Percentiles rank a stretch among this genome's conserved stretches.
Conservation (phyloP, 305 asterid species). For the Solanum hybrid region DNA sequence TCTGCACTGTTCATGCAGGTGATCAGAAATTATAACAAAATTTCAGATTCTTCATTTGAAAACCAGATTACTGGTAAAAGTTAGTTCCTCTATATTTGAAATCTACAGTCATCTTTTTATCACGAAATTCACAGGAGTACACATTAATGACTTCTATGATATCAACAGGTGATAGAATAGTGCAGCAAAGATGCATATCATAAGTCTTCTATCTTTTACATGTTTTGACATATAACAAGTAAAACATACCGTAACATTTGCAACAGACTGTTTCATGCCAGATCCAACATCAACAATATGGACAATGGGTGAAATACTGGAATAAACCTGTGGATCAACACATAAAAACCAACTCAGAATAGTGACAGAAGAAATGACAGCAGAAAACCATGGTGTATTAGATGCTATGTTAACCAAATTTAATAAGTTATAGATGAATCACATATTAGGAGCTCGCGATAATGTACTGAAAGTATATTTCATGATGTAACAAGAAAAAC, state of each 20-base stretch:
- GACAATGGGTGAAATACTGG: constrained; percentile 79
- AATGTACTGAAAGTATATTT: background rate
- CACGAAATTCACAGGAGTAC: background rate
- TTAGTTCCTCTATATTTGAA: background rate
- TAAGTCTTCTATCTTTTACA: background rate
- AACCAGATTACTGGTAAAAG: background rate
- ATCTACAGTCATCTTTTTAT: background rate
- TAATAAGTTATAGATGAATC: background rate
- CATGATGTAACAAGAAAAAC: background rate
- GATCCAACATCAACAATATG: constrained; percentile 92
- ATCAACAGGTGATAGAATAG: background rate
- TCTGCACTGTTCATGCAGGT: background rate
- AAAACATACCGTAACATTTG: constrained; percentile 73
- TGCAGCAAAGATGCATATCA: background rate
- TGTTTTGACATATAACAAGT: constrained; percentile 6
- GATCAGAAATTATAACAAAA: background rate
- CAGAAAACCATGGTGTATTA: background rate
- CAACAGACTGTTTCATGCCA: constrained; percentile 54
- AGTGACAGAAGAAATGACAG: background rate
- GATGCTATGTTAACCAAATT: background rate
- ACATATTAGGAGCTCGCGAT: background rate
- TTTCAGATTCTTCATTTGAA: background rate
- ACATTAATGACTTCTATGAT: background rate
- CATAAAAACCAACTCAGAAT: constrained; percentile 10
- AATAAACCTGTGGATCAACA: constrained; percentile 51